phyloP scores from a whole-genome alignment of 108 stramenopile species.

The Heterococcus sp. region DNA sequence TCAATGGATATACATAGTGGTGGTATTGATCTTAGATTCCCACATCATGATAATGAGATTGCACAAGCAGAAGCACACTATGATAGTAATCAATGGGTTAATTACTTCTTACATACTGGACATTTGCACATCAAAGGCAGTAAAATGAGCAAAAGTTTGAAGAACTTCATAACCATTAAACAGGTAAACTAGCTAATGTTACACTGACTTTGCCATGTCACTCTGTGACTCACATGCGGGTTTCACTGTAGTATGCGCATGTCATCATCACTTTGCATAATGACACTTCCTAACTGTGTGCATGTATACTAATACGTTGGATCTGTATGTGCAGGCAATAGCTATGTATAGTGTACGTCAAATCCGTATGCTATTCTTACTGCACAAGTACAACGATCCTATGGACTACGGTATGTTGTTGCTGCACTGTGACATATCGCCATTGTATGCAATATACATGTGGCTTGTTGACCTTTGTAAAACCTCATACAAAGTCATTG shows the following conservation, averaged over 20 bases:
- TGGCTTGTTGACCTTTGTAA: too few relatives aligned
- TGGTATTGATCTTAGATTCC: conserved; percentile 96
- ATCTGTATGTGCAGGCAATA: not conserved
- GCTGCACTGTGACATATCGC: too few relatives aligned
- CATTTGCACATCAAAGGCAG: conserved; percentile 93
- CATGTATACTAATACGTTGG: too few relatives aligned
- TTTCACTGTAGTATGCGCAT: not conserved
- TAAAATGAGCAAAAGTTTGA: conserved; percentile 96
- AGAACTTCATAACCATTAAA: conserved; percentile 89
- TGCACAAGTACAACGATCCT: conserved; percentile 85
- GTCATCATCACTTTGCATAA: not conserved
- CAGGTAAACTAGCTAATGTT: conserved; percentile 26
- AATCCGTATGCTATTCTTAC: conserved; percentile 84
- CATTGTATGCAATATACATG: too few relatives aligned
- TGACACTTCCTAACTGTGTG: not conserved
- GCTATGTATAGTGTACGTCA: conserved; percentile 6
- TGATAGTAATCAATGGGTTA: conserved; percentile 72
- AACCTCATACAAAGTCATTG: too few relatives aligned
- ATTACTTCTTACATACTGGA: conserved; percentile 95
- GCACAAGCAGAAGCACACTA: conserved; percentile 57
- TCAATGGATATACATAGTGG: conserved; percentile 60
- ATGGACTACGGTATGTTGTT: conserved; percentile 97
- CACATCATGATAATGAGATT: conserved; percentile 99
- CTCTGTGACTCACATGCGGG: conserved; percentile 1
- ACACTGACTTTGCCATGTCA: not conserved